A percentile compares a stretch with the other conserved stretches of the same genome.
phyloP scores from a whole-genome alignment of 2,329 filamentous ascomycete genomes.

The Achaetomium macrosporum region DNA sequence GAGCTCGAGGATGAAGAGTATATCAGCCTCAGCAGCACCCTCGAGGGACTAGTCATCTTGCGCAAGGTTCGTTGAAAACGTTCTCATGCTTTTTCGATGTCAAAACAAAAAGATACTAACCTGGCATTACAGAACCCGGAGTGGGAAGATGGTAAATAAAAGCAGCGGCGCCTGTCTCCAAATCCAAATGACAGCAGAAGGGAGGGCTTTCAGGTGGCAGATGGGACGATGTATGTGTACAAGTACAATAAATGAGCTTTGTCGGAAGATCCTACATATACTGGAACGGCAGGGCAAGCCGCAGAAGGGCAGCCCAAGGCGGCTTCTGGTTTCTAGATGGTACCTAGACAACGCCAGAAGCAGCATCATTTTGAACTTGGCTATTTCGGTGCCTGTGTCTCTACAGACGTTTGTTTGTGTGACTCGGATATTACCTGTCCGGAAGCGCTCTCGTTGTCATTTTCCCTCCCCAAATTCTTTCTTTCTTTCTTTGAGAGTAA shows the following conservation, averaged over 20 bases:
- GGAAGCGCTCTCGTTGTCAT: no score
- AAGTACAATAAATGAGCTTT: constrained; percentile 10
- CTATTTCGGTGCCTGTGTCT: no score
- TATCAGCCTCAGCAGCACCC: constrained; percentile 79
- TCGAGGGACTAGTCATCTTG: constrained; percentile 93
- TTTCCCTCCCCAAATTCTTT: no score
- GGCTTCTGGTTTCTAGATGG: constrained; percentile 11
- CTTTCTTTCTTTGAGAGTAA: no score
- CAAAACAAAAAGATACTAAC: not conserved
- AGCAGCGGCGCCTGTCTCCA: not conserved
- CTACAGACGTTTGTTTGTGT: no score
- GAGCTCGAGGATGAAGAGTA: constrained; percentile 98
- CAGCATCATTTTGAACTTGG: not conserved
- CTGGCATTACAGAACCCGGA: constrained; percentile 44
- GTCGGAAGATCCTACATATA: not conserved
- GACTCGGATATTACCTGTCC: no score
- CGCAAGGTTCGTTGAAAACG: constrained; percentile 68
- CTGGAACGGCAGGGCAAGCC: not conserved
- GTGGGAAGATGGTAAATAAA: constrained; percentile 47
- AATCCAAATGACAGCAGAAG: not conserved
- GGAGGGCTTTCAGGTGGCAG: not conserved
- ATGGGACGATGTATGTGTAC: not conserved
- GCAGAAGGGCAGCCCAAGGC: not conserved
- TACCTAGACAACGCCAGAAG: not conserved
- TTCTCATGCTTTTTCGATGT: not conserved